phyloP scores from a whole-genome alignment of 2,329 filamentous ascomycete genomes.

The Conoideocrella luteorostrata region DNA sequence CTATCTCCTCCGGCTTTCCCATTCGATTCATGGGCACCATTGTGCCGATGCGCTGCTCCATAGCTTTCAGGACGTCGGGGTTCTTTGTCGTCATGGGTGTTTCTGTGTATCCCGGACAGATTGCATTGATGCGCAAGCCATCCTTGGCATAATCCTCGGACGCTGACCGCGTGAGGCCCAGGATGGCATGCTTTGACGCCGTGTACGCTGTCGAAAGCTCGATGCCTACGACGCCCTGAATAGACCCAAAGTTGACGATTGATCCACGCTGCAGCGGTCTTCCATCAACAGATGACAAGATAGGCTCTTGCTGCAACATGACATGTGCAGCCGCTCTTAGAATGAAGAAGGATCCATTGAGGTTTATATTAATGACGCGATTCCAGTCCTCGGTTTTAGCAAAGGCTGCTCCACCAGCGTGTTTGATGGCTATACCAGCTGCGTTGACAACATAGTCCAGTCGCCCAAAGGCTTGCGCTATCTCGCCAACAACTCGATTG shows the following conservation, averaged over 20 bases:
- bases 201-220: slow-evolving; percentile 37
- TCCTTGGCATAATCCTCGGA: slow-evolving; percentile 43
- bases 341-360: slow-evolving; percentile 36
- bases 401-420: slow-evolving; percentile 28
- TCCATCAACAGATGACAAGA: too few relatives aligned
- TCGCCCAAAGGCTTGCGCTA: slow-evolving; percentile 25
- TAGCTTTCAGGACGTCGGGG: background rate
- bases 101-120: slow-evolving; percentile 48
- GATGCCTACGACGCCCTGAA: slow-evolving; percentile 41
- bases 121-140: slow-evolving; percentile 53
- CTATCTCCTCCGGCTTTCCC: slow-evolving; percentile 44
- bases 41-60: background rate
- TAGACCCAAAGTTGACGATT: slow-evolving; percentile 49
- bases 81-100: slow-evolving; percentile 30
- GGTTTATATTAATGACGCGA: slow-evolving; percentile 33
- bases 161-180: slow-evolving; percentile 48
- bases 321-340: too few relatives aligned
- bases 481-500: slow-evolving; percentile 16
- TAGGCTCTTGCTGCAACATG: too few relatives aligned
- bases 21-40: slow-evolving; percentile 40
- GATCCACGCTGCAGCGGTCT: too few relatives aligned
- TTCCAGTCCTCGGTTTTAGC: slow-evolving; percentile 31
- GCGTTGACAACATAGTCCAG: slow-evolving; percentile 36
- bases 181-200: slow-evolving; percentile 46
- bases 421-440: slow-evolving; percentile 32